These are phyloP conservation scores for Flaveria trinervia DNA, from an alignment of 129 eudicot species.

Conservation along the genomic window DNA sequence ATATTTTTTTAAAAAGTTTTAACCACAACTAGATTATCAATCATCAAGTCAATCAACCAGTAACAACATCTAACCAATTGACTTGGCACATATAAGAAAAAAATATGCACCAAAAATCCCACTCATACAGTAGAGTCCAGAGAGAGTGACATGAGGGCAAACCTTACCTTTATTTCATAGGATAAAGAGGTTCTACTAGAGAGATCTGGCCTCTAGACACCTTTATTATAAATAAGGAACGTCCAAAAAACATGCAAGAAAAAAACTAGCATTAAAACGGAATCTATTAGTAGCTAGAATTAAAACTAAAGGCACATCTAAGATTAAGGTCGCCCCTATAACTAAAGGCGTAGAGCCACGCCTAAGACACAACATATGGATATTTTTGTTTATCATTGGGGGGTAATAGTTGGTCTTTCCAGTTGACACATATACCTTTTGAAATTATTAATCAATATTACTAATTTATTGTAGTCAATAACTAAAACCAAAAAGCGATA, in stretches of 20 bases:
- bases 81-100: not conserved
- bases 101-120: too few species aligned
- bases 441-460: not conserved
- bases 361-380: not conserved
- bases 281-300: too few species aligned
- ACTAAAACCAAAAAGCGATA: constrained; percentile 13
- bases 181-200: not conserved
- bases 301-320: too few species aligned
- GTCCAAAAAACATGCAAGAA: too few species aligned
- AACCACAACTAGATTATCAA: not conserved
- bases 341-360: too few species aligned
- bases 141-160: not conserved
- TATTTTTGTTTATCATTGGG: constrained; percentile 11
- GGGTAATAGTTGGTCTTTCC: constrained; percentile 16
- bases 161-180: not conserved
- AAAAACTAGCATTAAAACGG: too few species aligned
- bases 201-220: not conserved
- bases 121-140: not conserved
- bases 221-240: too few species aligned
- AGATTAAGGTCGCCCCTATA: too few species aligned
- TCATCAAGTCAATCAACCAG: not conserved
- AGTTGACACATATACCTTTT: constrained; percentile 10
- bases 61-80: not conserved
- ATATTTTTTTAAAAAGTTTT: not conserved
- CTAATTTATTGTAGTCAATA: constrained; percentile 14